These are phyloP conservation scores for Cryphonectria japonica DNA, from an alignment of 2,329 filamentous ascomycete genomes.

Conservation along the genomic window DNA sequence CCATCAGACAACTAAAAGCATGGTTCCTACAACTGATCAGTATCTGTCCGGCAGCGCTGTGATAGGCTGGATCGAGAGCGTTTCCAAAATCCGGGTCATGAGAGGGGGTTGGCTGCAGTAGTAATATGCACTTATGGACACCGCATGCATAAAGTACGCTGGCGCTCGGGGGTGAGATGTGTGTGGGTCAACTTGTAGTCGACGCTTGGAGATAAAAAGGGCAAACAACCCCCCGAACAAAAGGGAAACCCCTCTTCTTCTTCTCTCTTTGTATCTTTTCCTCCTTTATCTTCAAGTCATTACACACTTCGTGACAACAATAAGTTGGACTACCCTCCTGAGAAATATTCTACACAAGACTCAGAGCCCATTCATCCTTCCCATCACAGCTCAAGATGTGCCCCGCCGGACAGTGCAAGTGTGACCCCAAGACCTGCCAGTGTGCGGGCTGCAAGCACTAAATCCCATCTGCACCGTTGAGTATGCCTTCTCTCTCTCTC, in stretches of 20 bases:
- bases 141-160: neutral
- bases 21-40: neutral
- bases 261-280: neutral
- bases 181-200: neutral
- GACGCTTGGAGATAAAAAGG: neutral
- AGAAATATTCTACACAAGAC: neutral
- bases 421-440: constrained; percentile 14
- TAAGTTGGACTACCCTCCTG: neutral
- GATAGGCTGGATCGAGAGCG: neutral
- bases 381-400: neutral
- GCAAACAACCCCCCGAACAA: neutral
- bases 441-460: constrained; percentile 13
- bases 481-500: neutral
- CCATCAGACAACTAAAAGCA: neutral
- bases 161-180: neutral
- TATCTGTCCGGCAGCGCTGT: neutral
- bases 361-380: neutral
- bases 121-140: neutral
- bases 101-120: neutral
- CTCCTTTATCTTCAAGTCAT: neutral
- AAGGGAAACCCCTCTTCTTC: neutral
- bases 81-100: neutral
- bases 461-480: neutral
- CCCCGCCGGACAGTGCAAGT: constrained; percentile 16
- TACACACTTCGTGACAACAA: neutral